Base-by-base conservation (phyloP, 2,329 filamentous ascomycete species). In the Diaporthe capsici region DNA sequence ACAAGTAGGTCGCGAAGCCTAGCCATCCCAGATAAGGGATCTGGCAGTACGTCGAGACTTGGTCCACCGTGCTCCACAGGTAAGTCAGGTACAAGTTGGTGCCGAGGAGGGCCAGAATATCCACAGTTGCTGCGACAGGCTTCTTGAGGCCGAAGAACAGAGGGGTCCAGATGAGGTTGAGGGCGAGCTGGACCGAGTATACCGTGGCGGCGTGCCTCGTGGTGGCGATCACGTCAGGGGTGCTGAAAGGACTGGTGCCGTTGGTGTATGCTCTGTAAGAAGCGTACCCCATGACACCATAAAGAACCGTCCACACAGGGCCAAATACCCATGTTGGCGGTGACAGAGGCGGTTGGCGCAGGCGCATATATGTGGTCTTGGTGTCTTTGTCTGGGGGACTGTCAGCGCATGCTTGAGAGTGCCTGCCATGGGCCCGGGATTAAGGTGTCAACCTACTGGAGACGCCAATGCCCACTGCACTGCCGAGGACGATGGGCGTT, bases 151-250 rank as follows among this genome's bases (percentile, higher is more conserved):
- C 89, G 82, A 98, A 98, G 89, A 98, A 98, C 15, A 98, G 89
- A 15, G 96, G 96, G 90, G 95, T 98, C 95, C 95, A 98, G 75
- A 93, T 84, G 37, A 98, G 87, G 83, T 98, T 98, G 68, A 98
- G 88, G 10, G 90, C 94, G 8, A 98, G 92, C 85, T 98, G 96
- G 76, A 95, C 88, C 2, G 94, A 94, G 87, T 98, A 98, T 44
- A 98, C 89, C 0, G 93, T 94, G 75, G 94, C 93, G 79, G 92
- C 93, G 78, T 92, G 88, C 82, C 90, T 90, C 70, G 93, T 91
- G 67, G 91, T 85, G 51, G 87, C 84, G 63, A 91, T 88, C 22
- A 89, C 90, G 37, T 85, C 83, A 42, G 89, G 86, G 39, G 88
- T 86, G 58, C 88, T 83, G 55, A 88, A 82, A 25, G 91, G 91